These are phyloP conservation scores for Russula sp. DNA, from an alignment of 768 basidiomycete species.

Conservation along the genomic window DNA sequence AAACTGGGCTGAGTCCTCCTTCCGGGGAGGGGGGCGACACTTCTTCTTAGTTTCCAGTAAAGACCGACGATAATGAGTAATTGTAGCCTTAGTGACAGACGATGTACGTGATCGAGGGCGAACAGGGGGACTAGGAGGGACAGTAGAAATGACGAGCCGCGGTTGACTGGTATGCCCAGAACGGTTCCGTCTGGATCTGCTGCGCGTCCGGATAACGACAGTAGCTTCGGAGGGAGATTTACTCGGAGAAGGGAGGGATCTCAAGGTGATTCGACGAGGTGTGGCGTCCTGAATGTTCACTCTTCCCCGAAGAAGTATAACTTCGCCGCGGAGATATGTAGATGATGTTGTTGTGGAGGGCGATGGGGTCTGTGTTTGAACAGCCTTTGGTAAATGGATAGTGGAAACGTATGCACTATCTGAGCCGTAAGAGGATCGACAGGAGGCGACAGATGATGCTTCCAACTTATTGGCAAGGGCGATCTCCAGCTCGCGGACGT, in stretches of 20 bases:
- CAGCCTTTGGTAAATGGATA: constrained; percentile 9
- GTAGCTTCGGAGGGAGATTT: constrained; percentile 13
- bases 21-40: neutral
- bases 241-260: constrained; percentile 3
- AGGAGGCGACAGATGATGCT: constrained; percentile 19
- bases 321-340: constrained; percentile 15
- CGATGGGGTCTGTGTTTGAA: constrained; percentile 9
- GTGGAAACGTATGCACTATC: neutral
- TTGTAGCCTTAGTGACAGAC: constrained; percentile 22
- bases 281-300: constrained; percentile 19
- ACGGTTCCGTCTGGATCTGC: constrained; percentile 15
- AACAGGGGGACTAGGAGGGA: neutral
- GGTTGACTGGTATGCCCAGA: neutral
- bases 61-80: constrained; percentile 23
- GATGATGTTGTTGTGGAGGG: constrained; percentile 11
- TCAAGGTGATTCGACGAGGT: constrained; percentile 16
- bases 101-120: constrained; percentile 19
- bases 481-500: constrained; percentile 38
- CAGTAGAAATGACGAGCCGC: constrained; percentile 2
- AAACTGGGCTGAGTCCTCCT: neutral
- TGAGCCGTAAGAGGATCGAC: constrained; percentile 8
- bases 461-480: constrained; percentile 18
- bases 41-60: constrained; percentile 16
- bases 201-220: constrained; percentile 9
- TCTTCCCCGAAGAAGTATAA: constrained; percentile 17